Percentiles rank a stretch among this genome's conserved stretches.
Conservation (phyloP, 768 basidiomycete genomes). For the Amanita subjunquillea region DNA sequence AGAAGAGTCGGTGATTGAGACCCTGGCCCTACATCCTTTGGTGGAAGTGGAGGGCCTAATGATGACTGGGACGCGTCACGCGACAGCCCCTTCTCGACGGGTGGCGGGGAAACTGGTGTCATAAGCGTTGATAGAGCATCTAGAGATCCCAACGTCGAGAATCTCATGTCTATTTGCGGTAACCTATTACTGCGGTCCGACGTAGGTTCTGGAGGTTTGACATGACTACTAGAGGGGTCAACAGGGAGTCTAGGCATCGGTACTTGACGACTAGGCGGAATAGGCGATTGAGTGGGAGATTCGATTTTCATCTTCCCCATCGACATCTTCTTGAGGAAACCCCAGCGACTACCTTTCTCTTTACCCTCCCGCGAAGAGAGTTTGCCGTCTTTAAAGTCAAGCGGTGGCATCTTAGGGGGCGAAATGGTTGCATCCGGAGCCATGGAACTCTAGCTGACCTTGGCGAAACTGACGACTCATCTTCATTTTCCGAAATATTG, state of each 20-base stretch:
- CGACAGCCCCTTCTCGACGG: conserved; percentile 16
- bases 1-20: conserved; percentile 24
- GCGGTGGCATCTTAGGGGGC: conserved; percentile 9
- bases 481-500: conserved; percentile 24
- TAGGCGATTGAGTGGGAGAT: conserved; percentile 32
- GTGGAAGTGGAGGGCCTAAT: conserved; percentile 11
- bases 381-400: conserved; percentile 13
- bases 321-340: conserved; percentile 97
- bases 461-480: conserved; percentile 7
- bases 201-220: conserved; percentile 14
- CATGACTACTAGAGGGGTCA: conserved; percentile 14
- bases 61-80: conserved; percentile 17
- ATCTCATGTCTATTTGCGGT: conserved; percentile 60
- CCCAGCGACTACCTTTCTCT: conserved; percentile 77
- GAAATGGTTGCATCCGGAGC: conserved; percentile 7
- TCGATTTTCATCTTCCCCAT: conserved; percentile 87
- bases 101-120: conserved; percentile 17
- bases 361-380: conserved; percentile 27
- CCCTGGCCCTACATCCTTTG: neutral
- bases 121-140: conserved; percentile 33
- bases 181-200: conserved; percentile 28
- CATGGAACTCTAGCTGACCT: conserved; percentile 12
- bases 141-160: conserved; percentile 60
- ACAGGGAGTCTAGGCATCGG: conserved; percentile 19
- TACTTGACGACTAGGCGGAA: conserved; percentile 21